These are phyloP conservation scores for Thalassiosira hispida DNA, from an alignment of 352 stramenopile species.

Conservation along the genomic window DNA sequence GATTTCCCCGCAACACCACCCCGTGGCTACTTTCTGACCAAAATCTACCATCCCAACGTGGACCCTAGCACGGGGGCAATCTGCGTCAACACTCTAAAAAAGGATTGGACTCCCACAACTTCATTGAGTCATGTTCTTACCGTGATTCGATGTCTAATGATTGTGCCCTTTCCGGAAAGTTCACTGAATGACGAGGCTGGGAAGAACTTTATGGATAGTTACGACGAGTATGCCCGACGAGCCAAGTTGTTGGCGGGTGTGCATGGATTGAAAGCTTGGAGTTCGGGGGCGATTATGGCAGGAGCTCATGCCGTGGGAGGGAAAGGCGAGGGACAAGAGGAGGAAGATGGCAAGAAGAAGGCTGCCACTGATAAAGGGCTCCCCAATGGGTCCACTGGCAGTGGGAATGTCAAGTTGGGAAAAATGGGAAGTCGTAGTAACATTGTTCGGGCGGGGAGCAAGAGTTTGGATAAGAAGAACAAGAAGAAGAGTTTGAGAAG, in stretches of 20 bases:
- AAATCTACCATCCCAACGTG: constrained; percentile 99
- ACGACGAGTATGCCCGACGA: constrained; percentile 92
- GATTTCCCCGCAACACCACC: constrained; percentile 86
- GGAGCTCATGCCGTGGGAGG: background rate
- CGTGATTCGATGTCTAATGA: constrained; percentile 98
- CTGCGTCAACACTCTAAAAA: constrained; percentile 99
- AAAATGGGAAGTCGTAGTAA: constrained; percentile 62
- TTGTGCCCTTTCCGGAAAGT: constrained; percentile 99
- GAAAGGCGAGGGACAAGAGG: background rate
- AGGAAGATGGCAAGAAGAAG: constrained; percentile 18
- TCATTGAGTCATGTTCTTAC: constrained; percentile 96
- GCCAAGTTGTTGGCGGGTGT: constrained; percentile 80
- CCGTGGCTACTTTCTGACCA: constrained; percentile 95
- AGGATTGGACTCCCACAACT: constrained; percentile 94
- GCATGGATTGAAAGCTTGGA: constrained; percentile 70
- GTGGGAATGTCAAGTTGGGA: constrained; percentile 24
- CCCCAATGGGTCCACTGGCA: constrained; percentile 7
- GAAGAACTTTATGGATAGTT: constrained; percentile 98
- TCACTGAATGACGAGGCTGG: constrained; percentile 99
- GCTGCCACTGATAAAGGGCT: background rate
- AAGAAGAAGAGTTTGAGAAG: constrained; percentile 81
- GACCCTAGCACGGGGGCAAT: constrained; percentile 95
- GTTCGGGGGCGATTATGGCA: constrained; percentile 1
- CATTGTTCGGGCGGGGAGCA: constrained; percentile 49
- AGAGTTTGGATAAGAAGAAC: constrained; percentile 63